Base-by-base conservation (phyloP, 352 stramenopile genomes). In the Phytophthora rubi region DNA sequence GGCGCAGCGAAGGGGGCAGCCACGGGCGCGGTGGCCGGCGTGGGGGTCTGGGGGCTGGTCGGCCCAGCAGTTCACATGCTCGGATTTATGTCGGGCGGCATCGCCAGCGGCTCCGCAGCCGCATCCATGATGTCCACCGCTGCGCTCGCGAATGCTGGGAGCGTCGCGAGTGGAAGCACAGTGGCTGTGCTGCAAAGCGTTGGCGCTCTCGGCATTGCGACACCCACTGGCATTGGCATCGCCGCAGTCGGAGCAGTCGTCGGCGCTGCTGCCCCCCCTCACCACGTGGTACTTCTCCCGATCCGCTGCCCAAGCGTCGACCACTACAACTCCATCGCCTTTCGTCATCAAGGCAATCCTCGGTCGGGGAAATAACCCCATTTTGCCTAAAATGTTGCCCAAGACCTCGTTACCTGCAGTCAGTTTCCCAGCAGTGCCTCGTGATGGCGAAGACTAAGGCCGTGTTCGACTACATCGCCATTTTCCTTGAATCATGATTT, bases 81-180 rank as follows among this genome's bases (percentile, higher is more conserved):
- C 21, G 81, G 80, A 10, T 86, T 85, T 53, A 61, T 45, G 6
- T 42, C 69, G 8, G 59, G 32, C 26, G 77, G 79, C 8, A 86
- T 88, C 35, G 70, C 72, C 32, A 59, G 59, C 18, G 73, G 70
- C n/a, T 83, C 73, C 2, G 54, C 56, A 2, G 81, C 74, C 45
- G 81, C 77, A 6, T 48, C 53, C 21, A 80, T 81, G 73, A 89
- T 89, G 79, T 86, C 81, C 15, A 58, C 68, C 18, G 58, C 76
- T 30, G 81, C 81, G 3, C 49, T 85, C 57, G 69, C 75, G 3
- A 68, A 51, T 47, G 77, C 76, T 13, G 81, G 81, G 18, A 72
- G 66, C 28, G 73, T 88, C n/a, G 71, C 64, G 12, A 66, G 71
- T 48, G 75, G 77, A 6, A 73, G 79, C 52, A 60, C 59, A 12